A percentile compares a stretch with the other conserved stretches of the same genome.
phyloP scores from a whole-genome alignment of 805 yeast genomes.

The Yarrowia phangngaensis region DNA sequence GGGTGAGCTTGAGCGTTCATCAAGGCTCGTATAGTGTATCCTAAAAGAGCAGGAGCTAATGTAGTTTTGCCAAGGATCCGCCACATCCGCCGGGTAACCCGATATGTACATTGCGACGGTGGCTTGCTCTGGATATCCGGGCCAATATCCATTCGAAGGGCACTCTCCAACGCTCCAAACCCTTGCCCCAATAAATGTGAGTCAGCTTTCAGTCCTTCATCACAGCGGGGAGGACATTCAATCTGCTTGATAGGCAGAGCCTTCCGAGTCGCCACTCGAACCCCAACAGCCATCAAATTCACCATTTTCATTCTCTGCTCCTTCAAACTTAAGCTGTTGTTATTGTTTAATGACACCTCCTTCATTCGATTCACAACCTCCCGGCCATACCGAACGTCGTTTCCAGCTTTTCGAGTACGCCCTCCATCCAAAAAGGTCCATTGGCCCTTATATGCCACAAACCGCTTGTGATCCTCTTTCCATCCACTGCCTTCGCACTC shows the following conservation, averaged over 20 bases:
- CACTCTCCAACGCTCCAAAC: slow-evolving; percentile 5
- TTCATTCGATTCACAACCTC: background rate
- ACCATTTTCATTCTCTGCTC: slow-evolving; percentile 8
- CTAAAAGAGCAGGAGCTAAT: slow-evolving; percentile 6
- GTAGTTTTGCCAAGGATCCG: slow-evolving; percentile 9
- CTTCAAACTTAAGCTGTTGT: too few species aligned
- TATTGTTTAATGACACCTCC: background rate
- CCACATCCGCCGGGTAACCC: slow-evolving; percentile 10
- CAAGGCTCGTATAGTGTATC: background rate
- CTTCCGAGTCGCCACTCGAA: background rate
- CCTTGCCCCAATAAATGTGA: slow-evolving; percentile 4
- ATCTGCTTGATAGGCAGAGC: background rate
- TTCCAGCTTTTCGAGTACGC: slow-evolving; percentile 4
- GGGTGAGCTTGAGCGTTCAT: background rate
- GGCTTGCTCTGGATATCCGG: background rate
- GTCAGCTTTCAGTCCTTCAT: background rate
- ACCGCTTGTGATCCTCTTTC: slow-evolving; percentile 23
- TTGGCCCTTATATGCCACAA: slow-evolving; percentile 10
- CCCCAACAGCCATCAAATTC: slow-evolving; percentile 3
- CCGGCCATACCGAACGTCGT: slow-evolving; percentile 6
- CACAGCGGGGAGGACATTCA: background rate
- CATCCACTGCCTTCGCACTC: slow-evolving; percentile 3
- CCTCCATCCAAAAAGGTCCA: slow-evolving; percentile 22
- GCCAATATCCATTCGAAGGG: slow-evolving; percentile 5
- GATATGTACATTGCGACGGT: background rate